Evolutionary conservation across 306 rosid species (phyloP), one percentile per base, ranked within the genome.

Genomic region (Fagus sylvatica): DNA sequence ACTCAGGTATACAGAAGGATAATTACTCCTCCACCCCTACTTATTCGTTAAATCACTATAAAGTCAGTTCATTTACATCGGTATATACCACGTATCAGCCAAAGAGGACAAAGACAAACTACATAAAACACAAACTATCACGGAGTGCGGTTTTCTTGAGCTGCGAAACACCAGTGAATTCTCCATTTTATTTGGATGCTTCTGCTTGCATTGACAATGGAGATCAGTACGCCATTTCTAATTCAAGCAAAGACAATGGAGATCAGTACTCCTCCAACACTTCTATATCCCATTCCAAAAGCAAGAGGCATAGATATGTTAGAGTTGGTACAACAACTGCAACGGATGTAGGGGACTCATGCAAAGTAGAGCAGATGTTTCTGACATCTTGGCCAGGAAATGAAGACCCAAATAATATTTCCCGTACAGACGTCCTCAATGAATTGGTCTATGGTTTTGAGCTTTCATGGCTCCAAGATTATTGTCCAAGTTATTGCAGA

Each of bases 11-110:
- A 61, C 60, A 37, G 1, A 1, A n/a, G 4, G 13, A 2, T 1
- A 36, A 80, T 3, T 55, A 71, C 80, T 80, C 80, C 46, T 66
- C 73, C 74, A 9, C 81, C 1, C 85, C 85, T 39, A 69, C 0
- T 43, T 16, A 6, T 36, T 36, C 36, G 15, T n/a, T 64, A 2
- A 1, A 6, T 1, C 2, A 0, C 0, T 2, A 0, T 15, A 64
- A 64, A 34, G 36, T 64, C 46, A 36, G 22, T 2, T 12, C 4
- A 22, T 22, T 22, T 22, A 22, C 28, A 22, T 22, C 28, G 0
- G 28, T 22, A 22, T 22, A 22, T 22, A 22, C 28, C 28, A 0
- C 28, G 28, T 22, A 22, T 22, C 28, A 22, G 28, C 28, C 28
- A 22, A 22, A 22, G 1, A 15, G 16, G 66, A 33, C 28, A 22